Conservation (phyloP, 805 yeast genomes). For the Sungouiella blattae region DNA sequence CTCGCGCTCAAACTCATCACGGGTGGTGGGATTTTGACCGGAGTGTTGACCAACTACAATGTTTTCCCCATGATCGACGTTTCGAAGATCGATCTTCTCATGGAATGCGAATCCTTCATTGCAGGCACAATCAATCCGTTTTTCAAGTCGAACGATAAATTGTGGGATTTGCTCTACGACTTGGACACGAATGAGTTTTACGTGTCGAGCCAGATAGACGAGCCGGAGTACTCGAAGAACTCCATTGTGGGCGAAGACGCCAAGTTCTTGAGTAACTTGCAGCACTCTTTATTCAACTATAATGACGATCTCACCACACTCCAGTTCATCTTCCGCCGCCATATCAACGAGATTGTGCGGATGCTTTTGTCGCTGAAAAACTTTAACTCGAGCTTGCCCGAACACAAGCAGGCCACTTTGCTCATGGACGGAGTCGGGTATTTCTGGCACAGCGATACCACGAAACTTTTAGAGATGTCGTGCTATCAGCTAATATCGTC, state of each 20-base stretch:
- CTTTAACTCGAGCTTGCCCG: constrained; percentile 20
- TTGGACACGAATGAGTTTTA: constrained; percentile 48
- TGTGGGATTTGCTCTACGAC: constrained; percentile 64
- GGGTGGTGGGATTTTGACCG: constrained; percentile 41
- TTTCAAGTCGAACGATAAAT: constrained; percentile 48
- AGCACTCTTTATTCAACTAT: constrained; percentile 39
- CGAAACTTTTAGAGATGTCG: constrained; percentile 37
- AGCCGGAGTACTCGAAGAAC: constrained; percentile 21
- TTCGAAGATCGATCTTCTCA: constrained; percentile 49
- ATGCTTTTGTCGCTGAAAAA: constrained; percentile 37
- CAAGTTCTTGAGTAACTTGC: constrained; percentile 39
- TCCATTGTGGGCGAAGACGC: constrained; percentile 46
- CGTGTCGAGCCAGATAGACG: constrained; percentile 21
- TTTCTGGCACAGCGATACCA: constrained; percentile 41
- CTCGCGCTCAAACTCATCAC: constrained; percentile 40
- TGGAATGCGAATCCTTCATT: constrained; percentile 40
- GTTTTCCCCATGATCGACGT: constrained; percentile 62
- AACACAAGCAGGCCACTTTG: constrained; percentile 20
- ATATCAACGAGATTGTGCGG: constrained; percentile 40
- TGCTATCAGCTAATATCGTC: constrained; percentile 38
- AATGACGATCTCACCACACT: constrained; percentile 46
- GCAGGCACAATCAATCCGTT: constrained; percentile 70
- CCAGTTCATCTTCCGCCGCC: constrained; percentile 41
- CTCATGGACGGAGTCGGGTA: constrained; percentile 42
- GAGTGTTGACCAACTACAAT: constrained; percentile 34